These are phyloP conservation scores for Ogataea ramenticola DNA, from an alignment of 805 yeast genomes.

Conservation along the genomic window DNA sequence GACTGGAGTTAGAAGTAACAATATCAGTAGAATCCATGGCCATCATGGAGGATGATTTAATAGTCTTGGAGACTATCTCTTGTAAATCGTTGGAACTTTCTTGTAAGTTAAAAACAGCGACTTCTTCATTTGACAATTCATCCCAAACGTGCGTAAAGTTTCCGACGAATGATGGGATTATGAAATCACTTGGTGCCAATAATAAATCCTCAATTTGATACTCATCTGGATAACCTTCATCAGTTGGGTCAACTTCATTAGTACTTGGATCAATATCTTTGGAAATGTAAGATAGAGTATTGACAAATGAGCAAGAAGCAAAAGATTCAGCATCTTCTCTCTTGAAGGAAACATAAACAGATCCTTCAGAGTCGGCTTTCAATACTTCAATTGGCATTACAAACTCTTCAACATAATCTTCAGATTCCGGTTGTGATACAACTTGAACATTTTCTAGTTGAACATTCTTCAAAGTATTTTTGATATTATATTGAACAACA, in stretches of 20 bases:
- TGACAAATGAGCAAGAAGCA: constrained; percentile 42
- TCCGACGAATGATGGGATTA: constrained; percentile 70
- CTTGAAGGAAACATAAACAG: constrained; percentile 69
- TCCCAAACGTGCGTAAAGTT: constrained; percentile 71
- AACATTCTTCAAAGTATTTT: constrained; percentile 76
- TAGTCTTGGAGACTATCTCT: constrained; percentile 51
- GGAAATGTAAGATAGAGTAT: constrained; percentile 64
- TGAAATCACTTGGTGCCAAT: constrained; percentile 73
- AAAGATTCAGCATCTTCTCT: constrained; percentile 37
- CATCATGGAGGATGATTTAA: constrained; percentile 49
- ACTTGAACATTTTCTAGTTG: constrained; percentile 73
- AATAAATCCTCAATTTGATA: constrained; percentile 81
- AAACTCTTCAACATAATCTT: constrained; percentile 58
- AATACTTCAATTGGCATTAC: constrained; percentile 68
- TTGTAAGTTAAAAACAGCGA: constrained; percentile 60
- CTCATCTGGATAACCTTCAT: constrained; percentile 88
- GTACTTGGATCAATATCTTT: constrained; percentile 75
- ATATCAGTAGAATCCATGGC: constrained; percentile 70
- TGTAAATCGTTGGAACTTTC: constrained; percentile 31
- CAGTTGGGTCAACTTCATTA: constrained; percentile 56
- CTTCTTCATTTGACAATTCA: constrained; percentile 54
- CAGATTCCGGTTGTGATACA: constrained; percentile 55
- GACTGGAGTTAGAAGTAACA: constrained; percentile 52
- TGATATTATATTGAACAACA: constrained; percentile 72
- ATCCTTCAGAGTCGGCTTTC: constrained; percentile 62